A percentile compares a stretch with the other conserved stretches of the same genome.
These are phyloP conservation scores for Citeromyces siamensis DNA, from an alignment of 1,139 yeast species.

Conservation along the genomic window DNA sequence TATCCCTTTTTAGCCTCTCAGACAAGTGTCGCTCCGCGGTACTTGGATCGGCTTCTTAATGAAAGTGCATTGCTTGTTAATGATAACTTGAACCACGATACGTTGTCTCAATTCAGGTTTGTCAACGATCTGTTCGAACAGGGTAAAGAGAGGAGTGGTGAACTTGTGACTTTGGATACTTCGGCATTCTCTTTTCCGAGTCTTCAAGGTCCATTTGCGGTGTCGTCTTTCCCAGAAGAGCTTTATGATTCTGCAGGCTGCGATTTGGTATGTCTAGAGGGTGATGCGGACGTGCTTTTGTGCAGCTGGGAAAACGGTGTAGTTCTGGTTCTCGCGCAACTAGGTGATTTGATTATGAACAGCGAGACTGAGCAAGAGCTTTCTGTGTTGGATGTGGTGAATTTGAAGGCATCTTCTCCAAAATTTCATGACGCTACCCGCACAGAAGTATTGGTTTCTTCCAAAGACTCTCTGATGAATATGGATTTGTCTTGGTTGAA, in stretches of 20 bases:
- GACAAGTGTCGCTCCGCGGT: constrained; percentile 21
- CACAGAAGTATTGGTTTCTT: not conserved
- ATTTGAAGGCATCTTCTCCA: not conserved
- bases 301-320: constrained; percentile 2
- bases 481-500: not conserved
- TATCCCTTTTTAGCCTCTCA: constrained; percentile 42
- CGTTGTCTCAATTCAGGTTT: not conserved
- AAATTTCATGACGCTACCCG: not conserved
- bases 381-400: not conserved
- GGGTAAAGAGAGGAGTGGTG: not conserved
- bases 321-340: not conserved
- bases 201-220: constrained; percentile 31
- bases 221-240: constrained; percentile 36
- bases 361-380: not conserved
- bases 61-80: constrained; percentile 20
- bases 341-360: not conserved
- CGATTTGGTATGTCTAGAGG: not conserved
- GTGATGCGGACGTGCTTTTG: not conserved
- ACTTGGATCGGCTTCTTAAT: constrained; percentile 26
- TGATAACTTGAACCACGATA: not conserved
- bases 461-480: not conserved
- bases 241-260: constrained; percentile 29
- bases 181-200: not conserved
- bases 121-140: not conserved
- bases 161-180: not conserved